These are phyloP conservation scores for Alternaria consortialis DNA, from an alignment of 2,329 filamentous ascomycete genomes.

Conservation along the genomic window DNA sequence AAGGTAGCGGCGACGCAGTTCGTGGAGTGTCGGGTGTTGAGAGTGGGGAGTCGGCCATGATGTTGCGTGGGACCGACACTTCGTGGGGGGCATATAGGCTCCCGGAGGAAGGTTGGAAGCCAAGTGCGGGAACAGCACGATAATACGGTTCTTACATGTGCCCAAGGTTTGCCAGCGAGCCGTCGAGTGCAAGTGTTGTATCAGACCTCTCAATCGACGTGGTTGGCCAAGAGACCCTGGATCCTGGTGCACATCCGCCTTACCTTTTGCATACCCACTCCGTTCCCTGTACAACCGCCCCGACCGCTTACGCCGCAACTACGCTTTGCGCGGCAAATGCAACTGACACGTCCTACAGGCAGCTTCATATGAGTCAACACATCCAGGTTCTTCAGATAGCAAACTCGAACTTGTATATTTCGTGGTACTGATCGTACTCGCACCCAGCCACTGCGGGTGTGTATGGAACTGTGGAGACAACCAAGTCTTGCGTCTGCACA, in stretches of 20 bases:
- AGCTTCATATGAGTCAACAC: not conserved
- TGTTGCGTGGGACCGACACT: slow-evolving; percentile 37
- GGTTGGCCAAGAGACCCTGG: slow-evolving; percentile 24
- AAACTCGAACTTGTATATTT: not conserved
- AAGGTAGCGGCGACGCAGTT: slow-evolving; percentile 40
- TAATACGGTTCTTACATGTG: slow-evolving; percentile 30
- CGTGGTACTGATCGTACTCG: not conserved
- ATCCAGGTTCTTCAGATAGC: not conserved
- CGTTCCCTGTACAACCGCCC: slow-evolving; percentile 24
- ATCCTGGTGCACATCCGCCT: slow-evolving; percentile 21
- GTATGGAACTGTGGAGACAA: not conserved
- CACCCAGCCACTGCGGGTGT: not conserved
- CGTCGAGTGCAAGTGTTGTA: slow-evolving; percentile 19
- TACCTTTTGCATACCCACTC: slow-evolving; percentile 13
- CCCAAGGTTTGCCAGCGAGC: slow-evolving; percentile 31
- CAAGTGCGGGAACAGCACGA: slow-evolving; percentile 33
- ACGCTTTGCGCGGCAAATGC: slow-evolving; percentile 13
- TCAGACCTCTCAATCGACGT: slow-evolving; percentile 21
- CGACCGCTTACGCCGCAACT: slow-evolving; percentile 21
- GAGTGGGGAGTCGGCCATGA: slow-evolving; percentile 47
- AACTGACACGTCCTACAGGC: not conserved
- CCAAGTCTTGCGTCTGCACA: not conserved
- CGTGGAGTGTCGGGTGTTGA: slow-evolving; percentile 38
- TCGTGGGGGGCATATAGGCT: slow-evolving; percentile 37
- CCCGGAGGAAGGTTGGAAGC: slow-evolving; percentile 31